phyloP scores from a whole-genome alignment of 75 land plant species.

The Isoetes taiwanensis region DNA sequence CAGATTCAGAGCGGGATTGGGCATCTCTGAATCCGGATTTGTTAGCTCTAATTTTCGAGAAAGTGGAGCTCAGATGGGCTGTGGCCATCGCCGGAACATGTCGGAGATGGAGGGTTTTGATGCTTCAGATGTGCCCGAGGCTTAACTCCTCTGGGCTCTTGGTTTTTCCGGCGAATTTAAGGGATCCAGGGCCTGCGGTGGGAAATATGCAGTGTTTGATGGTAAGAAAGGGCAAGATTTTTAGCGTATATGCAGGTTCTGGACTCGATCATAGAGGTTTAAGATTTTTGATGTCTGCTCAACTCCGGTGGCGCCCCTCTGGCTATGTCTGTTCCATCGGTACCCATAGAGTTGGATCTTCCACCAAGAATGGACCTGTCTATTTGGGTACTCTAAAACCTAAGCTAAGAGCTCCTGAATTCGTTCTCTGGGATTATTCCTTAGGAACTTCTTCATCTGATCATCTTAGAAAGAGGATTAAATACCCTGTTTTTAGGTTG shows the following conservation, averaged over 20 bases:
- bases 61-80: conserved; percentile 4
- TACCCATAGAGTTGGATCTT: neutral
- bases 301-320: conserved; percentile 8
- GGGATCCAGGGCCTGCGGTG: neutral
- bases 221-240: neutral
- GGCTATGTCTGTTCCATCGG: neutral
- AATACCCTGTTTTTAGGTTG: neutral
- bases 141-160: neutral
- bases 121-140: neutral
- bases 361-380: neutral
- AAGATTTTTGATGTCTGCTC: conserved; percentile 13
- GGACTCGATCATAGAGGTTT: neutral
- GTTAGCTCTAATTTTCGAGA: too few species aligned
- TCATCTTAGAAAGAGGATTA: neutral
- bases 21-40: too few species aligned
- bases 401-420: conserved; percentile 10
- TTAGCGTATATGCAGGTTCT: neutral
- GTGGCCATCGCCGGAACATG: conserved; percentile 17
- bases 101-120: conserved; percentile 11
- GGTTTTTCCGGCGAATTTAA: neutral
- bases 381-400: conserved; percentile 8
- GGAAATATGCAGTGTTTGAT: conserved; percentile 9
- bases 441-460: neutral
- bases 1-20: too few species aligned
- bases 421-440: conserved; percentile 8